A percentile compares a stretch with the other conserved stretches of the same genome.
Conservation (phyloP, 495 filamentous ascomycete genomes). For the Aspergillus cristatus region DNA sequence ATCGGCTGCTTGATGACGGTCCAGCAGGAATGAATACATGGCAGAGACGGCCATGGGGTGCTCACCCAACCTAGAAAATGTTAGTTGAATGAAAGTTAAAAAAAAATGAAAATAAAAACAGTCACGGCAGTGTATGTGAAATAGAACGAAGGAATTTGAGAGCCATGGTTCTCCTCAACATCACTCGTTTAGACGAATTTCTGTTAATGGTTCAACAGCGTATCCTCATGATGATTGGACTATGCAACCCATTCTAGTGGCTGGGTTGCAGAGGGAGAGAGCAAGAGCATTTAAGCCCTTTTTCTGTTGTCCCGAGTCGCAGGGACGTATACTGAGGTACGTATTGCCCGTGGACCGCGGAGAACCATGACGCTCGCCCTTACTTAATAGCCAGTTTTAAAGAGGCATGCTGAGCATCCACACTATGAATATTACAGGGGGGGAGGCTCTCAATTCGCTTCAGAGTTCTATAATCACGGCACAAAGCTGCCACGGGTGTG, state of each 20-base stretch:
- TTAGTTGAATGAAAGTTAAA: slow-evolving; percentile 10
- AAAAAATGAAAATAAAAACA: too few relatives aligned
- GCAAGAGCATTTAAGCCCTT: slow-evolving; percentile 2
- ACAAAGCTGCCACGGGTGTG: slow-evolving; percentile 15
- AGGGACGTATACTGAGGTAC: slow-evolving; percentile 16
- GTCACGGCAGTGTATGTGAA: too few relatives aligned
- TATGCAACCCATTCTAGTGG: background rate
- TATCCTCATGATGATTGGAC: background rate
- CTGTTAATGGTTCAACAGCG: too few relatives aligned
- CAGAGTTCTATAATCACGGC: slow-evolving; percentile 24
- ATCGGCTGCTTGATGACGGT: slow-evolving; percentile 58
- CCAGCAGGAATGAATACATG: slow-evolving; percentile 54
- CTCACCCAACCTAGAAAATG: slow-evolving; percentile 44
- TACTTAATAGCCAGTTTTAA: slow-evolving; percentile 21
- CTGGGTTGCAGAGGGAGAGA: background rate
- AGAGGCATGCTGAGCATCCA: slow-evolving; percentile 18
- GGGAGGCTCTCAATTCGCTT: slow-evolving; percentile 26
- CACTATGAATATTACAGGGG: slow-evolving; percentile 25
- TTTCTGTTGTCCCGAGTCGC: slow-evolving; percentile 27
- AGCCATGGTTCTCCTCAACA: too few relatives aligned
- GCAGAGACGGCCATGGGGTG: slow-evolving; percentile 45
- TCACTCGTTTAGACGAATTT: too few relatives aligned
- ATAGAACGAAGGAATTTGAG: too few relatives aligned
- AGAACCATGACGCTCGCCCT: slow-evolving; percentile 9
- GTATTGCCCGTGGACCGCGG: slow-evolving; percentile 4